Evolutionary conservation across 441 rosid genomes (phyloP), one percentile per base, ranked within the genome.

Genomic region (Jatropha podagrica): DNA sequence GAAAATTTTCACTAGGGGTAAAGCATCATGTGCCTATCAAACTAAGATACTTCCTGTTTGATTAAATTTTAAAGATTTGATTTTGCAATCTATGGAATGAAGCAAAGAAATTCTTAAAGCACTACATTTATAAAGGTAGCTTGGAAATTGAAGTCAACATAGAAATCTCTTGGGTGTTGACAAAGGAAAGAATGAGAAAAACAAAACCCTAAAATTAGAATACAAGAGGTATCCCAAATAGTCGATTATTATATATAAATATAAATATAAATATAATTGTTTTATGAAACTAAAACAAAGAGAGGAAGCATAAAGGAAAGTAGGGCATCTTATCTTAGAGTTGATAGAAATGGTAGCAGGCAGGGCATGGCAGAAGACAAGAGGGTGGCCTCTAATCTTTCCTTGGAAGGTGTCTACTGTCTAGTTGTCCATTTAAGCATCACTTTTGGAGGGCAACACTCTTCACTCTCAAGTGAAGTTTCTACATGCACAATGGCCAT

Each of bases 391-490:
- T 42, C 27, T 60, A 74, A 59, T 73, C 77, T 72, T 76, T 77
- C 71, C 79, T 60, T 77, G 62, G 40, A 77, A 77, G 79, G 48
- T 71, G 77, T 59, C 71, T 75, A 58, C 40, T 71, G 77, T 59
- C 71, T 75, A 58, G 46, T 70, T 51, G 77, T 80, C 86, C 48
- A 73, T 69, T 73, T 56, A 54, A 67, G 74, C 72, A 69, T 76
- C 74, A 48, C 82, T 75, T 78, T 80, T 61, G 26, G 60, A 73
- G 59, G 65, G 71, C 73, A 65, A 15, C 82, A 69, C 74, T 74
- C 86, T 74, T 83, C 65, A 74, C 79, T 68, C 80, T 76, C 82
- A 78, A 78, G 86, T 78, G 58, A 80, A 67, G 83, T 78, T 76
- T 83, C 77, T 55, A n/a, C 5, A 52, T 56, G 20, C 18, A 41